Conservation (phyloP, 306 rosid genomes). For the Trifolium subterraneum region DNA sequence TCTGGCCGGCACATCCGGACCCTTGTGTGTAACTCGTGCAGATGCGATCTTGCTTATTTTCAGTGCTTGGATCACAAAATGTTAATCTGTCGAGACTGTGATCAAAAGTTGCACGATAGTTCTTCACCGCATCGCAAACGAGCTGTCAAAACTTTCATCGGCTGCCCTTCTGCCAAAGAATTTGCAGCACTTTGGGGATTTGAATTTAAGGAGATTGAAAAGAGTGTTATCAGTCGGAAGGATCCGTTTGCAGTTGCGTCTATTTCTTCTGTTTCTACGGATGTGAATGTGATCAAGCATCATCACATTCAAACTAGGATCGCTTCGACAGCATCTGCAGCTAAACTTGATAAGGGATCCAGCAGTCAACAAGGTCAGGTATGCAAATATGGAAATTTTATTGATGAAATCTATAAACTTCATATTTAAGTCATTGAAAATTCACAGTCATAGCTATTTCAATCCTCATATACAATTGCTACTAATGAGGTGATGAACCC, state of each 20-base stretch:
- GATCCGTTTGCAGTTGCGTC: conserved; percentile 52
- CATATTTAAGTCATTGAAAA: neutral
- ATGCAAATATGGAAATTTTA: conserved; percentile 32
- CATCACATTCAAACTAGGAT: conserved; percentile 22
- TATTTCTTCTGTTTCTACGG: conserved; percentile 52
- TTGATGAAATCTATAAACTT: neutral
- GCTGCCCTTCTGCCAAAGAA: conserved; percentile 79
- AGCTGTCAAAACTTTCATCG: conserved; percentile 65
- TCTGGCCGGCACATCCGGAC: conserved; percentile 70
- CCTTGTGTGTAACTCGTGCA: conserved; percentile 69
- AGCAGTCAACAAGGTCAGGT: conserved; percentile 63
- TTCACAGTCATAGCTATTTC: neutral
- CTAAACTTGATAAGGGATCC: conserved; percentile 46
- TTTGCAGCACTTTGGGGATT: conserved; percentile 84
- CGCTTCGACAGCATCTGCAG: conserved; percentile 30
- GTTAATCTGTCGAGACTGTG: conserved; percentile 71
- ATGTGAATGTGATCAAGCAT: conserved; percentile 43
- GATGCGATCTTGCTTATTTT: conserved; percentile 55
- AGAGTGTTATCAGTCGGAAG: conserved; percentile 37
- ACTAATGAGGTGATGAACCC: neutral
- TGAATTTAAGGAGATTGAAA: conserved; percentile 56
- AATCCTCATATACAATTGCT: neutral
- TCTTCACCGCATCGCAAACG: conserved; percentile 60
- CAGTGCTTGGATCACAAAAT: conserved; percentile 70
- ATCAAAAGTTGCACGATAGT: conserved; percentile 55